Base-by-base conservation (phyloP, 2,329 filamentous ascomycete genomes). In the Fusarium palustre region DNA sequence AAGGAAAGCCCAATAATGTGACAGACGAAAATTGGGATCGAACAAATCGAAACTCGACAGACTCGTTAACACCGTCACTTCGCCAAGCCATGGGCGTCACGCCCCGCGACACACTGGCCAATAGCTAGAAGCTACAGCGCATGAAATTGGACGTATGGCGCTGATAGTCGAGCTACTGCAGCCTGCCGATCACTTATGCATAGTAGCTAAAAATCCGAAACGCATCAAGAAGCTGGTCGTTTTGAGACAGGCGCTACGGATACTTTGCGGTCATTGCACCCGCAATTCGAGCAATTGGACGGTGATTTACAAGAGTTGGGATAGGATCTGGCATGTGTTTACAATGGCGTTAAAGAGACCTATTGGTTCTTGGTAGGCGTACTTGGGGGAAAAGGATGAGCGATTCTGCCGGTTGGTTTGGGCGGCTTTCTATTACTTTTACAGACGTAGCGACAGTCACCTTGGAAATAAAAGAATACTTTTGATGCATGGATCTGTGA, bases 31-130 rank as follows among this genome's bases (percentile, higher is more conserved):
- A 33, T 15, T 62, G 68, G 68, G 48, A 38, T n/a, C 46, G 38
- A 8, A 53, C 52, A 13, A 24, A 22, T 31, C 63, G 72, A 33
- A 63, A 57, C 30, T 74, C 72, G 20, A 48, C 59, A 18, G 72
- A 75, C 15, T 74, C 72, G 12, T 45, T 74, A 41, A 63, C 71
- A 28, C 72, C 72, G 4, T 74, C 72, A 3, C 55, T 74, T n/a
- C 64, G 67, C 13, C 69, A 74, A 55, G 72, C 69, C 12, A 69
- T 68, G 59, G 67, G 67, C n/a, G 65, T 69, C 7, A 49, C 60
- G 11, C 69, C 71, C 22, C 69, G 62, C 41, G 72, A 75, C 38
- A 46, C 50, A 6, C 20, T 74, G 11, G 55, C 69, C 24, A 74
- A 70, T 58, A 61, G 52, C 18, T 11, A 45, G 41, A 36, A 24